phyloP scores from a whole-genome alignment of 2,329 filamentous ascomycete genomes.

The Aspergillus vadensis region DNA sequence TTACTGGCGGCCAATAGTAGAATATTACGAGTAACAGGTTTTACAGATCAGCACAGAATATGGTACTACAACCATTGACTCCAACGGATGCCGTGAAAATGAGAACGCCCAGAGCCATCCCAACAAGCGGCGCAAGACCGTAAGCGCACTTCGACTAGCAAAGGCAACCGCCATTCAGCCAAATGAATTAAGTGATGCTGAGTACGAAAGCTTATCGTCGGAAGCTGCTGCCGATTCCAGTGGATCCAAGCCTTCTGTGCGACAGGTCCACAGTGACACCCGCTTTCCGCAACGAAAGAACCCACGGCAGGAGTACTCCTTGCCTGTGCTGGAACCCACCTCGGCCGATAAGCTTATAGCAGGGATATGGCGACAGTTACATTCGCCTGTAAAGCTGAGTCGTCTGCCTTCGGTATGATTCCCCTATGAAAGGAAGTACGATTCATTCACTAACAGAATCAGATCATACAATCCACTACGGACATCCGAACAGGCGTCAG shows the following conservation, averaged over 20 bases:
- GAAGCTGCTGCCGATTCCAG: too few species aligned
- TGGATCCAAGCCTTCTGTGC: slow-evolving; percentile 12
- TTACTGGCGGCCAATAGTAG: too few species aligned
- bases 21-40: too few species aligned
- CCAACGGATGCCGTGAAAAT: too few species aligned
- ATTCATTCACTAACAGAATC: too few species aligned
- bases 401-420: slow-evolving; percentile 19
- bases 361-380: slow-evolving; percentile 55
- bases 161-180: too few species aligned
- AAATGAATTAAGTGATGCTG: too few species aligned
- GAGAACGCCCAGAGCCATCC: too few species aligned
- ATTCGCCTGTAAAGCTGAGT: slow-evolving; percentile 28
- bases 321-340: slow-evolving; percentile 49
- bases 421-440: neutral
- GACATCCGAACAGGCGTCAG: slow-evolving; percentile 24
- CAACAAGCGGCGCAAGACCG: neutral
- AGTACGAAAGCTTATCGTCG: too few species aligned
- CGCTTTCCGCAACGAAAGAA: slow-evolving; percentile 29
- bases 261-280: slow-evolving; percentile 30
- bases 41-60: too few species aligned
- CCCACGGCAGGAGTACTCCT: slow-evolving; percentile 29
- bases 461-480: slow-evolving; percentile 12
- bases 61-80: too few species aligned
- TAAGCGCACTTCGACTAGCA: neutral
- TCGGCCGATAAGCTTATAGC: slow-evolving; percentile 52